These are phyloP conservation scores for Pleurotus tuber-regium DNA, from an alignment of 768 basidiomycete species.

Conservation along the genomic window DNA sequence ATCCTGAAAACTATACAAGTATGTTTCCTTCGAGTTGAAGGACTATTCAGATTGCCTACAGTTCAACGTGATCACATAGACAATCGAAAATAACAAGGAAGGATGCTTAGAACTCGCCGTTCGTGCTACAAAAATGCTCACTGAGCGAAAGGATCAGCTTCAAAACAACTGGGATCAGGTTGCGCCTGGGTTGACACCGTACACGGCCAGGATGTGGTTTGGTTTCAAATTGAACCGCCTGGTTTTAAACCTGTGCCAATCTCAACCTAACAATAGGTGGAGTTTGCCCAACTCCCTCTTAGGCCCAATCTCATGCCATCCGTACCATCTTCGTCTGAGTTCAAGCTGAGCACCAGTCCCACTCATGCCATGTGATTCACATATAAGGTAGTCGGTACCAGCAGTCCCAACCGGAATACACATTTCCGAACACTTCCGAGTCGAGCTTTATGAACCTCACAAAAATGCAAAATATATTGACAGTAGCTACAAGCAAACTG, in stretches of 20 bases:
- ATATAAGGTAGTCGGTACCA: too few species aligned
- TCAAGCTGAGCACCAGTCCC: too few species aligned
- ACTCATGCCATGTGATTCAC: too few species aligned
- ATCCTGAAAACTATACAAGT: conserved; percentile 3
- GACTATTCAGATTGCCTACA: neutral
- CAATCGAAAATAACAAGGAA: neutral
- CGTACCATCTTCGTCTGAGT: too few species aligned
- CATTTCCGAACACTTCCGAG: too few species aligned
- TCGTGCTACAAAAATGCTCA: neutral
- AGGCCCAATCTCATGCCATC: too few species aligned
- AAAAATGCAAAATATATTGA: too few species aligned
- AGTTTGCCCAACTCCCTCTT: neutral
- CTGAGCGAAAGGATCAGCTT: neutral
- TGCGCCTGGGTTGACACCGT: neutral
- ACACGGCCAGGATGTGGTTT: neutral
- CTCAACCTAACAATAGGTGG: neutral
- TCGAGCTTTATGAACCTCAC: too few species aligned
- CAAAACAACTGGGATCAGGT: neutral
- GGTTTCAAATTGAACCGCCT: too few species aligned
- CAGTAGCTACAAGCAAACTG: too few species aligned
- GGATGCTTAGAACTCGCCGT: neutral
- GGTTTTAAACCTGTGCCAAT: too few species aligned
- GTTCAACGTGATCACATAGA: neutral
- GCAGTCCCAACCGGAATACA: too few species aligned
- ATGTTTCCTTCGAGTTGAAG: neutral